phyloP scores from a whole-genome alignment of 108 stramenopile genomes.

The Nannochloropsis gaditana region DNA sequence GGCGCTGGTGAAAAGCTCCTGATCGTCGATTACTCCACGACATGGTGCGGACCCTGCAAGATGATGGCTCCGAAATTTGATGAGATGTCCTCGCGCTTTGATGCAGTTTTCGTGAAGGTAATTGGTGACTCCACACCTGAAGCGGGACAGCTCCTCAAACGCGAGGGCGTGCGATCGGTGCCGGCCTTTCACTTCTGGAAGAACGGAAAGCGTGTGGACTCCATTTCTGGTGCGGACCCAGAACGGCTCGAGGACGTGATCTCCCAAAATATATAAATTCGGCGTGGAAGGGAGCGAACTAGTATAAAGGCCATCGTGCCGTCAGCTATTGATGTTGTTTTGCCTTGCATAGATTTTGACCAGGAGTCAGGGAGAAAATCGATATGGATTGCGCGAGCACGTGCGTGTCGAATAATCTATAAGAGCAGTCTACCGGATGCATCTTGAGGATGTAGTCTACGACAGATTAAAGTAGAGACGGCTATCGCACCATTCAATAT shows the following conservation, averaged over 20 bases:
- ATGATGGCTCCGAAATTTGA: constrained; percentile 32
- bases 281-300: background rate
- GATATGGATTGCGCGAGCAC: no score
- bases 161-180: constrained; percentile 53
- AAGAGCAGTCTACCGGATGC: no score
- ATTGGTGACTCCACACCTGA: constrained; percentile 29
- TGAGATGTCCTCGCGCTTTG: constrained; percentile 23
- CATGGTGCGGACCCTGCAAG: constrained; percentile 93
- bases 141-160: constrained; percentile 19
- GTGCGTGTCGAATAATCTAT: no score
- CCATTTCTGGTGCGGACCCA: constrained; percentile 20
- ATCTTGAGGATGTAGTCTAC: no score
- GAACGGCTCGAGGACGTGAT: constrained; percentile 24
- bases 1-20: constrained; percentile 55
- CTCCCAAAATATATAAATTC: background rate
- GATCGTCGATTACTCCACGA: constrained; percentile 86
- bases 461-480: no score
- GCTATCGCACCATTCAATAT: no score
- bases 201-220: constrained; percentile 35
- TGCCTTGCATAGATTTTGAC: no score
- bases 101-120: constrained; percentile 31
- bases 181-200: constrained; percentile 57
- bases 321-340: no score
- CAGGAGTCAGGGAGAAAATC: no score
- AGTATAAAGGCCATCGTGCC: no score